Percentiles rank a stretch among this genome's conserved stretches.
Evolutionary conservation across 2,329 filamentous ascomycete genomes (phyloP).

Genomic region (Tolypocladium album): DNA sequence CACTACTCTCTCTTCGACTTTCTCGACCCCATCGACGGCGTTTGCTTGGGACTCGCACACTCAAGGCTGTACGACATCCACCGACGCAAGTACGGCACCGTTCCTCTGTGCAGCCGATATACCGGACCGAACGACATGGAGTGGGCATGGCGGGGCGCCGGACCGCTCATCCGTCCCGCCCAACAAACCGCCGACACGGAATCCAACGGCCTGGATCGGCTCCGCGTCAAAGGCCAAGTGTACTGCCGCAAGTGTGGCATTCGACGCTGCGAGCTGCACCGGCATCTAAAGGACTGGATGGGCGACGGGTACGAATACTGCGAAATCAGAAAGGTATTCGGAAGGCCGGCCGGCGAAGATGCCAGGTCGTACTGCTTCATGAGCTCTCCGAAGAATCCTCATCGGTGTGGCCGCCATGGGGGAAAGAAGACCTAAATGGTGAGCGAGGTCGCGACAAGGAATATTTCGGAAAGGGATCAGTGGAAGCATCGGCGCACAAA

Average conservation of each 20-base stretch:
- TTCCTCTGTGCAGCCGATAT: conserved; percentile 47
- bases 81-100: conserved; percentile 40
- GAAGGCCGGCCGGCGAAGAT: conserved; percentile 32
- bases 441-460: neutral
- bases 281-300: conserved; percentile 51
- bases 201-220: conserved; percentile 26
- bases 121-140: conserved; percentile 52
- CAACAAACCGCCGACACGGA: neutral
- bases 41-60: conserved; percentile 49
- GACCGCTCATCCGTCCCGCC: conserved; percentile 25
- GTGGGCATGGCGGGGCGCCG: conserved; percentile 50
- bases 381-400: conserved; percentile 47
- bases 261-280: conserved; percentile 51
- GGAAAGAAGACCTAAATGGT: conserved; percentile 11
- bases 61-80: conserved; percentile 49
- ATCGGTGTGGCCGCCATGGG: conserved; percentile 46
- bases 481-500: neutral
- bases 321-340: conserved; percentile 46
- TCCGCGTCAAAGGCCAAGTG: conserved; percentile 46
- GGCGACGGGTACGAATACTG: conserved; percentile 48
- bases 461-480: neutral
- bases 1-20: conserved; percentile 51
- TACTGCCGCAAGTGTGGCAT: conserved; percentile 53
- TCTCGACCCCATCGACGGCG: conserved; percentile 54
- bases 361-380: conserved; percentile 45